Base-by-base conservation (phyloP, 768 basidiomycete species). In the Naematelia encephala region DNA sequence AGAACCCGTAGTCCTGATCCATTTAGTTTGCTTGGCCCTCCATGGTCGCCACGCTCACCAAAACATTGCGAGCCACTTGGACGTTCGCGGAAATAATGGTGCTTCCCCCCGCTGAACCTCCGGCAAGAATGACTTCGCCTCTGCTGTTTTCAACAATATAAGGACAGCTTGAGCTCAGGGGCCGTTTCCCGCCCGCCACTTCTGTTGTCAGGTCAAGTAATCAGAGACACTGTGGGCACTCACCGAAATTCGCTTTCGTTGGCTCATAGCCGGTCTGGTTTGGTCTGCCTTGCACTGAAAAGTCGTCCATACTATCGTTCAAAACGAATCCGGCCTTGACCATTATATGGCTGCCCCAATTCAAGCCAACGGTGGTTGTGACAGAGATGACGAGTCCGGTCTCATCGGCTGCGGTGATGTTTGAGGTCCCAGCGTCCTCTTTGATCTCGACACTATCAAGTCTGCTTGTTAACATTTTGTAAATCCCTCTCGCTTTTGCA, bases 251-350 rank as follows among this genome's bases (percentile, higher is more conserved):
- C 5, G 72, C 58, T 14, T 34, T 21, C 5, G 59, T 54, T 0
- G 67, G 68, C 50, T 65, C 70, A 42, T 71, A 74, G 3, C 70
- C 72, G 14, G 63, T 64, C 19, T 53, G 56, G 60, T 74, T 74
- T 1, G 62, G 47, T 39, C 60, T 45, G 2, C 67, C 70, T 44
- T 67, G 53, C 13, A 69, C 57, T 1, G 68, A 69, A 50, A 74
- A 74, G 52, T 74, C 72, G 34, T 71, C 67, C 70, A 71, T 69
- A 5, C 63, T 65, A 44, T 74, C 66, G 49, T 74, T 74, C 29
- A 74, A 59, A 4, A 74, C 61, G 28, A 74, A 60, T 25, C 72
- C 72, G 34, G 53, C 62, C 3, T 68, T 68, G 13, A 71, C 73
- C 45, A 71, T 69, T 30, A 74, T 71, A 30, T 54, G 52, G 19